Conservation (phyloP, 352 stramenopile species). For the Lagenidium sp. region DNA sequence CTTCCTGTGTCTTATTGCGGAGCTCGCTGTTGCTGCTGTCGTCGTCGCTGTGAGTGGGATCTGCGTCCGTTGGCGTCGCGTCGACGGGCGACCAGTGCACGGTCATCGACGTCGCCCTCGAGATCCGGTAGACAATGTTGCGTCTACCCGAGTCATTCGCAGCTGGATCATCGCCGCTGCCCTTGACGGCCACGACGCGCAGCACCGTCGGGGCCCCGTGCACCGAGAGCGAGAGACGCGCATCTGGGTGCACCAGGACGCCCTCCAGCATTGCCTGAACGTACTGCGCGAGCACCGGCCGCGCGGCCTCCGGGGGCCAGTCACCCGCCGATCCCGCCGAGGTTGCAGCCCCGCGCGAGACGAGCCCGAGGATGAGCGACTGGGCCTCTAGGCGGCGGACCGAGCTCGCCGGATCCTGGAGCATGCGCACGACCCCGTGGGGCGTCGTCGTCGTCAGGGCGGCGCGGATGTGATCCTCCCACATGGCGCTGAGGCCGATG, state of each 20-base stretch:
- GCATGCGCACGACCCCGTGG: slow-evolving; percentile 19
- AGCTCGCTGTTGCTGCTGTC: background rate
- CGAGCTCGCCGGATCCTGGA: slow-evolving; percentile 8
- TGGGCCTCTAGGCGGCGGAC: slow-evolving; percentile 12
- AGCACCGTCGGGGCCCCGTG: slow-evolving; percentile 54
- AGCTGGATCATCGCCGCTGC: background rate
- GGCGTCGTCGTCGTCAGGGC: slow-evolving; percentile 13
- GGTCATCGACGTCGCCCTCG: slow-evolving; percentile 5
- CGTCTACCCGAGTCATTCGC: background rate
- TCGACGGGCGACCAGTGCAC: background rate
- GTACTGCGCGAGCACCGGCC: slow-evolving; percentile 37
- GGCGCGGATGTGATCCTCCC: slow-evolving; percentile 51
- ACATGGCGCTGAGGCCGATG: slow-evolving; percentile 64
- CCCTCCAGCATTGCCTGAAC: slow-evolving; percentile 58
- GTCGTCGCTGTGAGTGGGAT: background rate
- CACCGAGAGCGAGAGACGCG: slow-evolving; percentile 47
- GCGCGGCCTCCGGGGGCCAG: slow-evolving; percentile 45
- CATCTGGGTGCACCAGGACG: slow-evolving; percentile 35
- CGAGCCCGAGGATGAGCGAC: slow-evolving; percentile 23
- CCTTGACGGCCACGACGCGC: slow-evolving; percentile 13
- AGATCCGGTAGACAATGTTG: slow-evolving; percentile 11
- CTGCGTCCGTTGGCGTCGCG: slow-evolving; percentile 1
- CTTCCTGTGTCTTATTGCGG: too few species aligned
- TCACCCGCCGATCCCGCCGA: slow-evolving; percentile 4
- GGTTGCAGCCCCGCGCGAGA: slow-evolving; percentile 19